Percentiles rank a stretch among this genome's conserved stretches.
Conservation (phyloP, 2,329 filamentous ascomycete genomes). For the Penicillium thymicola region DNA sequence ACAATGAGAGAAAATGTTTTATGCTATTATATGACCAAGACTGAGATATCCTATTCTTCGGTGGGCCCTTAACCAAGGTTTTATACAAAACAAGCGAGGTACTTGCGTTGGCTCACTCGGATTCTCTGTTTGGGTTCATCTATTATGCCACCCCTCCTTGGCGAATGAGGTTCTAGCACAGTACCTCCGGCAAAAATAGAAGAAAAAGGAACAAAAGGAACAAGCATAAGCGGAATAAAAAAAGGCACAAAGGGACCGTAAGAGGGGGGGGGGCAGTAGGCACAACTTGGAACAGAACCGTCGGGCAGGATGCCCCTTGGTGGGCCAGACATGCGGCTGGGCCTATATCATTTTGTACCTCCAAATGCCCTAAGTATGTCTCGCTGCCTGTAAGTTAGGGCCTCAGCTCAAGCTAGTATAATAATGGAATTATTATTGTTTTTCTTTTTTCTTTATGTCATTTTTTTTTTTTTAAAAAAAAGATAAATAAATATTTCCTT, state of each 20-base stretch:
- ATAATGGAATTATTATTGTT: constrained; percentile 4
- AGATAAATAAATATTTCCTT: not conserved
- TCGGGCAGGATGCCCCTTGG: constrained; percentile 16
- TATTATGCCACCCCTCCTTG: constrained; percentile 12
- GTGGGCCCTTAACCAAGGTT: constrained; percentile 11
- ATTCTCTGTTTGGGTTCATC: constrained; percentile 12
- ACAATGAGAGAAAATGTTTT: constrained; percentile 4
- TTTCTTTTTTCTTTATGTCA: not conserved
- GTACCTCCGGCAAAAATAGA: constrained; percentile 19
- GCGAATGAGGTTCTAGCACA: constrained; percentile 13
- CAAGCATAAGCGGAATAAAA: constrained; percentile 17
- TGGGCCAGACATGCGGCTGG: constrained; percentile 21
- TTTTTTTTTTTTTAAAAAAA: not conserved
- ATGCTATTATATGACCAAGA: constrained; percentile 13
- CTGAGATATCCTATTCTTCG: constrained; percentile 4
- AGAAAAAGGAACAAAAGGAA: constrained; percentile 5
- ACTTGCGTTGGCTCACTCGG: constrained; percentile 12
- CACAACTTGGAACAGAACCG: constrained; percentile 12
- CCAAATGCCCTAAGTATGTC: constrained; percentile 10
- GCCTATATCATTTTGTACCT: constrained; percentile 9
- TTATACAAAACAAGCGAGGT: constrained; percentile 19
- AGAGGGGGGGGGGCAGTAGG: constrained; percentile 7
- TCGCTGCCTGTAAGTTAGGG: constrained; percentile 9
- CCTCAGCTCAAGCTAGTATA: constrained; percentile 8
- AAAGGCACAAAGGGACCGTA: constrained; percentile 7